Conservation (phyloP, 2,329 filamentous ascomycete genomes). For the Arthrobotrys conoides region DNA sequence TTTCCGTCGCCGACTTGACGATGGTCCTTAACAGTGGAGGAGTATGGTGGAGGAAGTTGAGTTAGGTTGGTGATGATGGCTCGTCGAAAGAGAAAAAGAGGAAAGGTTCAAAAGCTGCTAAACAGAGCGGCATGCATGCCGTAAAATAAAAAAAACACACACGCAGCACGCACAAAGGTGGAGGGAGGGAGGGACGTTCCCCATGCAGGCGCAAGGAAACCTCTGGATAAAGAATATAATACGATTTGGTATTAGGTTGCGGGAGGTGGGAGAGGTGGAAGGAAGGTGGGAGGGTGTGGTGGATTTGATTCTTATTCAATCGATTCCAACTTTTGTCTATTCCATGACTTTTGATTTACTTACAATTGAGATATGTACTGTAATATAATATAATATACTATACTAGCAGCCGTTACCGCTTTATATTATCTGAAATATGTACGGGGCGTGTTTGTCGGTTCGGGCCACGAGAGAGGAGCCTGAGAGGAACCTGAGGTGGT, state of each 20-base stretch:
- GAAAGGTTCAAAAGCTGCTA: conserved; percentile 54
- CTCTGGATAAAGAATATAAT: conserved; percentile 56
- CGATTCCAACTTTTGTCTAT: background rate
- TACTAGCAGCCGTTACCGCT: too few species aligned
- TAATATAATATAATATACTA: too few species aligned
- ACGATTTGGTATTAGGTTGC: conserved; percentile 34
- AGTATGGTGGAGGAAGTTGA: conserved; percentile 64
- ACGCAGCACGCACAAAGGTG: conserved; percentile 17
- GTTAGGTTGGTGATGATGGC: conserved; percentile 60
- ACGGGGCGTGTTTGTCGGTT: background rate
- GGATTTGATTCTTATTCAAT: conserved; percentile 5
- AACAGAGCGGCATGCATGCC: conserved; percentile 58
- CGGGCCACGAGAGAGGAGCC: conserved; percentile 62
- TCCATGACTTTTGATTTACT: conserved; percentile 37
- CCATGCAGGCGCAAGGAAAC: conserved; percentile 59
- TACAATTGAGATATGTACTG: conserved; percentile 49
- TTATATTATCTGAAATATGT: background rate
- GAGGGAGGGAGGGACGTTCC: conserved; percentile 28
- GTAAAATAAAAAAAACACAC: conserved; percentile 50
- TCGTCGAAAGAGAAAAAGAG: conserved; percentile 50
- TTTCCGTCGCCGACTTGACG: conserved; percentile 60
- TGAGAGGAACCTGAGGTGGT: conserved; percentile 11
- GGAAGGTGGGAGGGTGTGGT: conserved; percentile 3
- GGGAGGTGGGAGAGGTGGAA: conserved; percentile 32
- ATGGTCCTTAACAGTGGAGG: conserved; percentile 53